Evolutionary conservation across 2,329 filamentous ascomycete species (phyloP).

Genomic region (Alternaria incomplexa): DNA sequence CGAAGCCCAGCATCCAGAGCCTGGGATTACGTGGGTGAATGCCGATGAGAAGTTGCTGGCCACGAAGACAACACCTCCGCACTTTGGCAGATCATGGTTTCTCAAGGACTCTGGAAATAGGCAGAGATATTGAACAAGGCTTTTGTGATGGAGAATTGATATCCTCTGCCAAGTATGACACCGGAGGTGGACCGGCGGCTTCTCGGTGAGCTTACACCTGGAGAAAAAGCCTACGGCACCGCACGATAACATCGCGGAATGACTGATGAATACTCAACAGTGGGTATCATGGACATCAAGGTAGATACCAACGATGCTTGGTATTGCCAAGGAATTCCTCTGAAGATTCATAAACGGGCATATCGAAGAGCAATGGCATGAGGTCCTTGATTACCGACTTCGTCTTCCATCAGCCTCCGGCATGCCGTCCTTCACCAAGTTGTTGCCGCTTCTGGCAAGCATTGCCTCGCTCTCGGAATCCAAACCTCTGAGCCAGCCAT

Average conservation of each 20-base stretch:
- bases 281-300: neutral
- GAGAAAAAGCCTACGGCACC: neutral
- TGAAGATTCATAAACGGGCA: neutral
- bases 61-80: neutral
- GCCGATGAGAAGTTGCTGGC: neutral
- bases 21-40: neutral
- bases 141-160: neutral
- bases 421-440: neutral
- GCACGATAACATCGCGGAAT: neutral
- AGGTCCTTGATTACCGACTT: neutral
- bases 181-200: neutral
- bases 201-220: neutral
- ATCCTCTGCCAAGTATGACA: neutral
- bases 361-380: neutral
- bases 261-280: neutral
- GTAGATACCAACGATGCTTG: neutral
- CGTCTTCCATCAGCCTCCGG: neutral
- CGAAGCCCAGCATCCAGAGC: neutral
- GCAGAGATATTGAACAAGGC: neutral
- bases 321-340: neutral
- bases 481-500: neutral
- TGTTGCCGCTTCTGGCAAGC: neutral
- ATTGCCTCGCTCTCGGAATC: neutral
- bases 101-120: neutral
- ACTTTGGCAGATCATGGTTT: neutral